Base-by-base conservation (phyloP, 805 yeast genomes). In the Yarrowia deformans region DNA sequence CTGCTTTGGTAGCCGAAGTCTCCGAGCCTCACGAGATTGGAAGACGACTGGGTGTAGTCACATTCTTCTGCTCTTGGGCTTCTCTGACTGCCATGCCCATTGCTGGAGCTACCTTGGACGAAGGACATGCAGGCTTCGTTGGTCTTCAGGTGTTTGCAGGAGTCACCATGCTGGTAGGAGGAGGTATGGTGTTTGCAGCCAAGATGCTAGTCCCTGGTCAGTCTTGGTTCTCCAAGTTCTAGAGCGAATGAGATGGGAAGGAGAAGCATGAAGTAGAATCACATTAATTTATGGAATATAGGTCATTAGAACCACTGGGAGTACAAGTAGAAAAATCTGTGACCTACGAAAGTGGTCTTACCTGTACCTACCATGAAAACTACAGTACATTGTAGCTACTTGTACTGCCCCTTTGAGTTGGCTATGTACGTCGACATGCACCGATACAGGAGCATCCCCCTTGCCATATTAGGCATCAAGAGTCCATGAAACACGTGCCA, bases 1-100 rank as follows among this genome's bases (percentile, higher is more conserved):
- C 94, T 0, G 87, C 86, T 4, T 88, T 93, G 70, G 83, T 88
- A n/a, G 85, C 90, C 0, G 84, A 85, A 55, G 85, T 90, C 37
- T 84, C 88, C 14, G 83, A 82, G 16, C 87, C 89, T 0, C 81
- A 83, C 69, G 85, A 87, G 68, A 89, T 88, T 75, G 93, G 93
- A 19, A 86, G 85, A 71, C 78, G 89, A 29, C 89, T 86, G 71
- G 93, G 93, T 0, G 82, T 90, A 14, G 83, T 87, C 71, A 88
- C 87, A 75, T 86, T 86, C 58, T 72, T 80, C 40, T 79, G 76
- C 18, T 76, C 79, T 50, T 73, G 79, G 54, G 81, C 78, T 3
- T 74, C 78, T 5, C 75, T 79, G 29, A 77, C 78, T 1, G 81
- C 82, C 8, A 72, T 78, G 58, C 82, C 82, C 7, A 72, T 79